phyloP scores from a whole-genome alignment of 345 rosid genomes.

The Dimocarpus longan region DNA sequence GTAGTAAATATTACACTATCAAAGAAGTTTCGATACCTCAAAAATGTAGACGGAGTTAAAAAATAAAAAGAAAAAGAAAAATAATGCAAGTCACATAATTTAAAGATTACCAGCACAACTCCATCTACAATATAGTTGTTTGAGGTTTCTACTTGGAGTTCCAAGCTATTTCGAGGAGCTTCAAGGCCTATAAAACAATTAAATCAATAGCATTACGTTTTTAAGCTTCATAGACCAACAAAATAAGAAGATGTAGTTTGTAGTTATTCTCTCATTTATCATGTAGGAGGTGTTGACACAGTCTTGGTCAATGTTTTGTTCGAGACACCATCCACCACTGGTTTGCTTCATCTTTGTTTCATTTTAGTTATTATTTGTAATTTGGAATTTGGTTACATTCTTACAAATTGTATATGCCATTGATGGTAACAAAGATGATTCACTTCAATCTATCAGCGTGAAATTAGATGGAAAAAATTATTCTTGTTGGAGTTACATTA shows the following conservation, averaged over 20 bases:
- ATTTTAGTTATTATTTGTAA: no score
- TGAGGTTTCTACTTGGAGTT: conserved; percentile 61
- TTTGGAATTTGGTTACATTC: no score
- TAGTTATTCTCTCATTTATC: neutral
- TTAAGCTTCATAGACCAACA: neutral
- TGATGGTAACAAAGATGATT: no score
- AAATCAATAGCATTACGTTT: conserved; percentile 9
- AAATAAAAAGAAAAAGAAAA: neutral
- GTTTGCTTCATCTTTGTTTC: neutral
- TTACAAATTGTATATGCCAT: no score
- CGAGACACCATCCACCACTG: no score
- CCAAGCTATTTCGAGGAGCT: conserved; percentile 83
- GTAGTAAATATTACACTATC: neutral
- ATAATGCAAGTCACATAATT: neutral
- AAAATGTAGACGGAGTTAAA: neutral
- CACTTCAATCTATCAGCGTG: no score
- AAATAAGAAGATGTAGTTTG: neutral
- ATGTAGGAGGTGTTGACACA: neutral
- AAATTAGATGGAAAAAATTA: no score
- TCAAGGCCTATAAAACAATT: conserved; percentile 57
- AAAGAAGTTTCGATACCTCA: neutral
- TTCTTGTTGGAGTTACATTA: no score
- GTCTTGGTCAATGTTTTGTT: no score
- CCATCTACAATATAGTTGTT: conserved; percentile 40
- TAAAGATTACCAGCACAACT: conserved; percentile 43